Evolutionary conservation across 2,329 filamentous ascomycete species (phyloP), one percentile per base, ranked within the genome.

Genomic region (Botryotinia globosa): DNA sequence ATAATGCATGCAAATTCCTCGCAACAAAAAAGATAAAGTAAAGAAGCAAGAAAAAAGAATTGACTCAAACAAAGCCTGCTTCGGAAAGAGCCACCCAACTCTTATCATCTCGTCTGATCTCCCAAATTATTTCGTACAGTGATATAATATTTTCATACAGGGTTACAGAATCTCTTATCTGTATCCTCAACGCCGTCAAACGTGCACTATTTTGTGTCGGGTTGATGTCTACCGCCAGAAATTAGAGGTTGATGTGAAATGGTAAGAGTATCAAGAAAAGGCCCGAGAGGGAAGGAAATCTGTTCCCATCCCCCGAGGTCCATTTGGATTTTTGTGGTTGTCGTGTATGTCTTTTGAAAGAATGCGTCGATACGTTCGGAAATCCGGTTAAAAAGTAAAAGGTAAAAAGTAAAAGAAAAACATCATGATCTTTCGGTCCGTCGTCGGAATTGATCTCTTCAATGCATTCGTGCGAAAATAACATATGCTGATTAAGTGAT

Each of bases 121-220:
- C 65, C 45, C 45, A 51, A 44, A 39, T 37, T 44, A 69, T 69
- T 61, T 72, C 65, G 44, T 72, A 72, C 71, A 72, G 44, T 62
- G 51, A 71, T 71, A 67, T 71, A 71, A 59, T 48, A 66, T 71
- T 48, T 71, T 71, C 69, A 66, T 71, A 71, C 69, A 71, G 45
- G 45, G 45, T n/a, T 34, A 62, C 54, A 14, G 51, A 51, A 56
- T 51, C 71, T 62, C 37, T 62, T 62, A 61, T 62, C 32, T 62
- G 42, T 71, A 65, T 48, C 54, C 48, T 42, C n/a, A 71, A 66
- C 45, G 37, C 61, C 62, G 61, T 44, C 68, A 44, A 70, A 51
- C 42, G 42, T 63, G 32, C 56, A 70, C 44, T 39, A 37, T 48
- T 63, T 62, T n/a, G 54, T 45, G 62, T 56, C 34, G n/a, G 37